Evolutionary conservation across 768 basidiomycete genomes (phyloP).

Genomic region (Mycena kentingensis): DNA sequence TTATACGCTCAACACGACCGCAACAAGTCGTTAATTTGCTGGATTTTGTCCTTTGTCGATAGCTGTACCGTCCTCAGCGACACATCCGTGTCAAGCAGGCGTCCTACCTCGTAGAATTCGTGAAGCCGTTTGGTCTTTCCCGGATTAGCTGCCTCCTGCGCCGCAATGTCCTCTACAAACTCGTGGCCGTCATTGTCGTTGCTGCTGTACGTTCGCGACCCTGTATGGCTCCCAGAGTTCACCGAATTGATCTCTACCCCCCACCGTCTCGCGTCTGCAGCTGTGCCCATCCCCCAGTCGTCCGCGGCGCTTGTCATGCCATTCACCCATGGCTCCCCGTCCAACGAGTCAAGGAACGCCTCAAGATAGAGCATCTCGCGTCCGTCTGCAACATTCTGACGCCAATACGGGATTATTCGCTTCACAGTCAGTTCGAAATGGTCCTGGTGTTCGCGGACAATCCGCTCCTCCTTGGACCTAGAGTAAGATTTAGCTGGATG

Average conservation of each 20-base stretch:
- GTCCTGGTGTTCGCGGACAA: conserved; percentile 1
- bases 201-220: background rate
- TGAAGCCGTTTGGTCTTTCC: conserved; percentile 42
- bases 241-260: conserved; percentile 7
- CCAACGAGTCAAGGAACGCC: conserved; percentile 47
- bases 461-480: background rate
- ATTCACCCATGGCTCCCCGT: conserved; percentile 31
- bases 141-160: conserved; percentile 34
- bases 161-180: conserved; percentile 50
- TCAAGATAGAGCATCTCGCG: conserved; percentile 46
- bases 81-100: background rate
- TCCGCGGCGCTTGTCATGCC: background rate
- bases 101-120: conserved; percentile 49
- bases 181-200: conserved; percentile 29
- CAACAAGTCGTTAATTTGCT: conserved; percentile 53
- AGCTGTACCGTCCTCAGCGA: conserved; percentile 38
- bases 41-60: conserved; percentile 54
- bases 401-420: background rate
- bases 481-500: no score
- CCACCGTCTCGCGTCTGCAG: no score
- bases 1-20: conserved; percentile 34
- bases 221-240: background rate
- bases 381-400: conserved; percentile 35
- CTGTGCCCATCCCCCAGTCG: no score
- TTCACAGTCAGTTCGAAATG: background rate